Percentiles rank a stretch among this genome's conserved stretches.
Conservation (phyloP, 2,329 filamentous ascomycete genomes). For the Stagonosporopsis chrysanthemi region DNA sequence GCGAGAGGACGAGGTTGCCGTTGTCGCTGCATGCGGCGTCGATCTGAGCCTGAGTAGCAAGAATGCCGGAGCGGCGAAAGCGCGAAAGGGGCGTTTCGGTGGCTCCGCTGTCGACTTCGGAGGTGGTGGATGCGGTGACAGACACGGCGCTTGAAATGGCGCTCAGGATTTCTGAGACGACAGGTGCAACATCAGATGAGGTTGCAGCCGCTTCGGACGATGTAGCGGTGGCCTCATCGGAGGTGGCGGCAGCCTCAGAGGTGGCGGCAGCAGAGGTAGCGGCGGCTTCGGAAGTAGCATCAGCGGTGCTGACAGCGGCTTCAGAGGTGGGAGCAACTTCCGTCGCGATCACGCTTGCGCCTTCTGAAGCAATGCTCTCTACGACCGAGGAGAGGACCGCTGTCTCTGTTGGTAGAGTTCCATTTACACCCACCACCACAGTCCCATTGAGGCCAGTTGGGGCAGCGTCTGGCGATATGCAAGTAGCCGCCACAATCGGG, state of each 20-base stretch:
- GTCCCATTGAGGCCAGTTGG: slow-evolving; percentile 9
- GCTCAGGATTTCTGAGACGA: slow-evolving; percentile 8
- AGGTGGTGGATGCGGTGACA: slow-evolving; percentile 4
- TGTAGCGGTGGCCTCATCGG: background rate
- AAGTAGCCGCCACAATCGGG: slow-evolving; percentile 10
- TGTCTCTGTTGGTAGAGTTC: slow-evolving; percentile 3
- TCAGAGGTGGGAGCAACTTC: background rate
- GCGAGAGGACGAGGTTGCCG: slow-evolving; percentile 38
- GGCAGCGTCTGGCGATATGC: background rate
- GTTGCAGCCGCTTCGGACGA: background rate
- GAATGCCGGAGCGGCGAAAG: slow-evolving; percentile 25
- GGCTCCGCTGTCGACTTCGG: background rate
- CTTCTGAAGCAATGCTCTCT: slow-evolving; percentile 1
- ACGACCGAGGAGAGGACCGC: background rate
- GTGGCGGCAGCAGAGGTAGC: background rate
- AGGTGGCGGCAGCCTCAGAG: background rate
- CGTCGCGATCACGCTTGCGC: background rate
- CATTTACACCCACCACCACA: background rate
- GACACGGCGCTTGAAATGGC: slow-evolving; percentile 8
- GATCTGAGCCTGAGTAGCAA: slow-evolving; percentile 37
- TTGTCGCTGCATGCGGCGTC: slow-evolving; percentile 33
- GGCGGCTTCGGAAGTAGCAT: background rate
- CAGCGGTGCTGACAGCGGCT: background rate
- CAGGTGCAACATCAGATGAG: background rate
- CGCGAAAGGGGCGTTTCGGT: background rate